phyloP scores from a whole-genome alignment of 2,329 filamentous ascomycete species.

The Claviceps paspali region DNA sequence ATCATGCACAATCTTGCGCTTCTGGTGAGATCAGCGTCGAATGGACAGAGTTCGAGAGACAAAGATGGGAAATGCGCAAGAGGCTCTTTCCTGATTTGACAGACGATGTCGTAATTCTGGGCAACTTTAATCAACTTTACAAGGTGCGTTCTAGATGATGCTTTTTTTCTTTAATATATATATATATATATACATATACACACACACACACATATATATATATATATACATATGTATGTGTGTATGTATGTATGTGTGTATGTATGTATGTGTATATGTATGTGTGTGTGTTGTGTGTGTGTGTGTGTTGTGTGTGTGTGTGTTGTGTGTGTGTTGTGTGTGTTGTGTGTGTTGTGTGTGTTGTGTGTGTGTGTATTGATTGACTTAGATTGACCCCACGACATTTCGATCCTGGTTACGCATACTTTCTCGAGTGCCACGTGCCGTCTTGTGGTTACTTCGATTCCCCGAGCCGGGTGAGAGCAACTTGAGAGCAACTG shows the following conservation, averaged over 20 bases:
- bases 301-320: too few species aligned
- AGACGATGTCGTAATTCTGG: constrained; percentile 78
- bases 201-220: too few species aligned
- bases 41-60: constrained; percentile 71
- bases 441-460: constrained; percentile 87
- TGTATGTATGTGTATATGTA: too few species aligned
- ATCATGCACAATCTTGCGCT: constrained; percentile 84
- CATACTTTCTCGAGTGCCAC: constrained; percentile 71
- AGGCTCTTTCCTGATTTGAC: constrained; percentile 72
- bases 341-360: too few species aligned
- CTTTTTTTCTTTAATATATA: too few species aligned
- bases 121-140: constrained; percentile 97
- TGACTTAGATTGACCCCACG: constrained; percentile 73
- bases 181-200: too few species aligned
- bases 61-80: constrained; percentile 85
- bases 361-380: not conserved
- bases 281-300: too few species aligned
- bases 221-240: too few species aligned
- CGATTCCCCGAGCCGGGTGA: constrained; percentile 92
- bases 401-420: constrained; percentile 93
- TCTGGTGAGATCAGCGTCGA: constrained; percentile 47
- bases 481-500: constrained; percentile 65
- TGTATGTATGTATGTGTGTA: too few species aligned
- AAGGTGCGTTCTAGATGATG: constrained; percentile 46
- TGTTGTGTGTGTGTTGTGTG: too few species aligned